phyloP scores from a whole-genome alignment of 495 filamentous ascomycete species.

The Glonium stellatum region DNA sequence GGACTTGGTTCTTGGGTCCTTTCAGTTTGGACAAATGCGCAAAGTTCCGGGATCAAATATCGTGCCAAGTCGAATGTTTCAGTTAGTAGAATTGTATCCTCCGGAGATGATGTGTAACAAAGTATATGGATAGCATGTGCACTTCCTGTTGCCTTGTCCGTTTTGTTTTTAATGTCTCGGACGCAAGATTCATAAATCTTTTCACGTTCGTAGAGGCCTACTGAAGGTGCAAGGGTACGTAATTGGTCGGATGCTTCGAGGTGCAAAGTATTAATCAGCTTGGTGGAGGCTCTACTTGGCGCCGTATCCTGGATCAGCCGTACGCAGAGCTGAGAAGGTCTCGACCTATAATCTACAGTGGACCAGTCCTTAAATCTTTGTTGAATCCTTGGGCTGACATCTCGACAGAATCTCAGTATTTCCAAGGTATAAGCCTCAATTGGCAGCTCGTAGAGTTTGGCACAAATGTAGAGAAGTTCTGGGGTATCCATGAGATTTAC shows the following conservation, averaged over 20 bases:
- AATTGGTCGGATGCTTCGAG: slow-evolving; percentile 20
- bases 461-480: slow-evolving; percentile 61
- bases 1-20: neutral
- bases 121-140: slow-evolving; percentile 19
- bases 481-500: slow-evolving; percentile 51
- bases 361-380: slow-evolving; percentile 29
- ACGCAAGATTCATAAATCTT: slow-evolving; percentile 24
- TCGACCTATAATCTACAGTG: neutral
- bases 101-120: neutral
- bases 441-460: slow-evolving; percentile 64
- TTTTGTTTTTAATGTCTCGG: slow-evolving; percentile 15
- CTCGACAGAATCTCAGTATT: slow-evolving; percentile 38
- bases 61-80: slow-evolving; percentile 13
- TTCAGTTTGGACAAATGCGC: slow-evolving; percentile 21
- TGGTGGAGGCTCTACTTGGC: slow-evolving; percentile 16
- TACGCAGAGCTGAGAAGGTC: slow-evolving; percentile 21
- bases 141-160: slow-evolving; percentile 22
- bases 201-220: slow-evolving; percentile 13
- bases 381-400: slow-evolving; percentile 7
- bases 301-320: slow-evolving; percentile 25
- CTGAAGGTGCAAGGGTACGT: neutral
- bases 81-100: slow-evolving; percentile 14
- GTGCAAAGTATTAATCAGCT: slow-evolving; percentile 12
- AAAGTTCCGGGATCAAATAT: slow-evolving; percentile 29
- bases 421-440: slow-evolving; percentile 52